Conservation (phyloP, 2,329 filamentous ascomycete genomes). For the Teratosphaeria destructans region DNA sequence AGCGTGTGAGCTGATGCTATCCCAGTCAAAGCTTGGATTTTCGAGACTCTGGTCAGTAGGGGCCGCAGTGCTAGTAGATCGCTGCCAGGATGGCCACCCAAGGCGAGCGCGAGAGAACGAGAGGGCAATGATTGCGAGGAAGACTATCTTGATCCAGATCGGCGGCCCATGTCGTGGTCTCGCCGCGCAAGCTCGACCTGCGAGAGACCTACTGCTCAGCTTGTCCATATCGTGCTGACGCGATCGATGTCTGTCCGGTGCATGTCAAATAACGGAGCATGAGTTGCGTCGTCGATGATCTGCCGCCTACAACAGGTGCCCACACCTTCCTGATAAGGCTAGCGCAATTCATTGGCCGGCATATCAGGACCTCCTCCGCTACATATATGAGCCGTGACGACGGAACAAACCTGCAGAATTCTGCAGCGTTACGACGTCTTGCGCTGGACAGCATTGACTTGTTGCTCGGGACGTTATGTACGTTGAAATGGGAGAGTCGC, state of each 20-base stretch:
- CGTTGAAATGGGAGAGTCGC: not conserved
- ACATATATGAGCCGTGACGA: not conserved
- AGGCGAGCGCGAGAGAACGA: not conserved
- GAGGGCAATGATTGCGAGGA: not conserved
- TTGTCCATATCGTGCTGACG: not conserved
- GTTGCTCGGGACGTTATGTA: not conserved
- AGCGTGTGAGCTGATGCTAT: not conserved
- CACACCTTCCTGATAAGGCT: not conserved
- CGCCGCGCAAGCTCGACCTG: not conserved
- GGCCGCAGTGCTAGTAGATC: not conserved
- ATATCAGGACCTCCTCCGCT: not conserved
- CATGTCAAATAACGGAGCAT: not conserved
- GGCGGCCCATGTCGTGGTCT: not conserved
- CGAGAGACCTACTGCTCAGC: not conserved
- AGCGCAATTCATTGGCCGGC: not conserved
- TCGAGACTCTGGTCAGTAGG: not conserved
- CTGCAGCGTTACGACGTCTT: not conserved
- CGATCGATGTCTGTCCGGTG: not conserved
- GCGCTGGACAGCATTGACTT: not conserved
- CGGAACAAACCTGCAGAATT: not conserved
- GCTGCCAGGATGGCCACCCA: not conserved
- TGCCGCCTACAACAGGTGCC: not conserved
- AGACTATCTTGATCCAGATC: not conserved
- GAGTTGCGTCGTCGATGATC: not conserved
- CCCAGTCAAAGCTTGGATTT: constrained; percentile 8